phyloP scores from a whole-genome alignment of 179 eudicot genomes.

The Beta corolliflora region DNA sequence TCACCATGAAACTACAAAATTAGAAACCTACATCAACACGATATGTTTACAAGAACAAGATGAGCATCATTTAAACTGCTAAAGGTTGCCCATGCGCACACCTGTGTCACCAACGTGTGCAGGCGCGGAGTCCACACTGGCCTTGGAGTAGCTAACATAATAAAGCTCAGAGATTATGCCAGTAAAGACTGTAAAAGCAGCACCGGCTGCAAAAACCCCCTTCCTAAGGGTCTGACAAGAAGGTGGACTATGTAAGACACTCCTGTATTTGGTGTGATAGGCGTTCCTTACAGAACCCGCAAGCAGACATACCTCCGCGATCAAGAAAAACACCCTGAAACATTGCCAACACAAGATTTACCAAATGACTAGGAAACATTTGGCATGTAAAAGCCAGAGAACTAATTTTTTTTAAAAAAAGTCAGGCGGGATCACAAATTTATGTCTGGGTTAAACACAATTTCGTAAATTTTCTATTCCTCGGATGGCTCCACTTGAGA shows the following conservation, averaged over 20 bases:
- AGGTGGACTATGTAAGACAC: conserved; percentile 26
- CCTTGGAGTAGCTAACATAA: conserved; percentile 68
- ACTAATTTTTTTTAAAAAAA: too few relatives aligned
- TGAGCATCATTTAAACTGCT: neutral
- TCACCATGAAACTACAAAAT: neutral
- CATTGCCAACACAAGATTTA: conserved; percentile 15
- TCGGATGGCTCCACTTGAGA: too few relatives aligned
- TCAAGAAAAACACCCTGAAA: conserved; percentile 70
- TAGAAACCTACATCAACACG: neutral
- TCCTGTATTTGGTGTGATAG: conserved; percentile 66
- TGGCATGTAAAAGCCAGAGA: neutral
- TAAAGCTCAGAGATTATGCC: conserved; percentile 77
- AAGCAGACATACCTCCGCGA: conserved; percentile 75
- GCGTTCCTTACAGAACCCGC: conserved; percentile 87
- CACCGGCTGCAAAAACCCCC: conserved; percentile 87
- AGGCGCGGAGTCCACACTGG: conserved; percentile 42
- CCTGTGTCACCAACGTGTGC: conserved; percentile 51
- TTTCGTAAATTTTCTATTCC: too few relatives aligned
- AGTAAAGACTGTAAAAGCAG: conserved; percentile 78
- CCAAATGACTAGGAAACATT: neutral
- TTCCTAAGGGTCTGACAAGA: conserved; percentile 69
- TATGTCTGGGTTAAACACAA: neutral
- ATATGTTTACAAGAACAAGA: neutral
- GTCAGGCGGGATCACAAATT: neutral
- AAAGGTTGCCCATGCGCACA: conserved; percentile 65